Evolutionary conservation across 768 basidiomycete genomes (phyloP), one percentile per base, ranked within the genome.

Genomic region (Xerocomellus amylosporus): DNA sequence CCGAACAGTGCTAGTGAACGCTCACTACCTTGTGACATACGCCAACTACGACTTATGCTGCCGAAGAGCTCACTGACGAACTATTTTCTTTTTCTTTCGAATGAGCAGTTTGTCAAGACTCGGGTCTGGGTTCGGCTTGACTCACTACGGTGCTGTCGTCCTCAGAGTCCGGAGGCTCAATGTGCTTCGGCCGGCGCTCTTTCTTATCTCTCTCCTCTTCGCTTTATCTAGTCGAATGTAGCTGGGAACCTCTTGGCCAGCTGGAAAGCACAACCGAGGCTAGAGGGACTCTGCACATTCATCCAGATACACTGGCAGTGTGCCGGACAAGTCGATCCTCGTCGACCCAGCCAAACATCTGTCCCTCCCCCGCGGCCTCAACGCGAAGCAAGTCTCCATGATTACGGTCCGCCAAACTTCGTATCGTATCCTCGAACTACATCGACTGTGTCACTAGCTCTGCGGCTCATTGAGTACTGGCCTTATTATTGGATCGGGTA

Each of bases 401-500:
- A 83, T 85, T 55, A 80, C 80, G 49, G 75, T 78, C 58, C 43
- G 70, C 61, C 43, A 47, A 36, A 58, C 26, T 1, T 47, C 26
- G 12, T 33, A 3, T 19, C 33, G 8, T 22, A 24, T 13, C 14
- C 9, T 31, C 8, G 39, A 38, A 13, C n/a, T 14, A 14, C 20
- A 17, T 26, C 17, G 19, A 44, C 44, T n/a, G 1, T 43, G 30
- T 40, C 34, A 39, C 49, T 58, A 76, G 76, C 71, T 80, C 17
- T 79, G 78, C 8, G 76, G 77, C 40, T 78, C 79, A n/a, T 71
- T 80, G 6, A 79, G 81, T 14, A 82, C 81, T 22, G 79, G 81
- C 46, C 70, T 83, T 17, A 79, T 82, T 59, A 83, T 84, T 44
- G 77, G 77, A 20, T 84, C 82, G 28, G 83, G 82, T 2, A 83